These are phyloP conservation scores for Anthoceros angustus DNA, from an alignment of 225 moss, liverwort and hornwort species.

Conservation along the genomic window DNA sequence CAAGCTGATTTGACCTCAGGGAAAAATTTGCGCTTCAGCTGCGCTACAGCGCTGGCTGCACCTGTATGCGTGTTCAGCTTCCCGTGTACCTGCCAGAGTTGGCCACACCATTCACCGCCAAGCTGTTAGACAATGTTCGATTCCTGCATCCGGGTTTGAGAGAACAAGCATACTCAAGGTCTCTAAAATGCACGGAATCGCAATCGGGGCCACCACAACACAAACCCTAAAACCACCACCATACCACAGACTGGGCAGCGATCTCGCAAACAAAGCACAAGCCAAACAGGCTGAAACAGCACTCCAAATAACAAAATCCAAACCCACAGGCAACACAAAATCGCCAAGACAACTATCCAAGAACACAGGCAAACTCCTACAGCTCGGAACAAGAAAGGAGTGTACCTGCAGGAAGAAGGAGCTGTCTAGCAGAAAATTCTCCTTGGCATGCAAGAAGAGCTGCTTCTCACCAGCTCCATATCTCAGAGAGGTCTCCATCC, in stretches of 20 bases:
- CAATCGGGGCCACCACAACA: too few relatives aligned
- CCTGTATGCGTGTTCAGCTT: slow-evolving; percentile 86
- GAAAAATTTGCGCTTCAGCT: slow-evolving; percentile 72
- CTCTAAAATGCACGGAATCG: too few relatives aligned
- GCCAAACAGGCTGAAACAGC: not conserved
- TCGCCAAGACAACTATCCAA: too few relatives aligned
- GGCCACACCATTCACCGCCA: not conserved
- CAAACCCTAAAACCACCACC: not conserved
- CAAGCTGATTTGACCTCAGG: slow-evolving; percentile 24
- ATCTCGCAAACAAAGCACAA: not conserved
- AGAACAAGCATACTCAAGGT: not conserved
- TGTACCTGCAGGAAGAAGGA: slow-evolving; percentile 63
- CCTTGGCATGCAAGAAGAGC: slow-evolving; percentile 70
- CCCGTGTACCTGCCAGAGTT: slow-evolving; percentile 50
- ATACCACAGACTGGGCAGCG: not conserved
- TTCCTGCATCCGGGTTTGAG: not conserved
- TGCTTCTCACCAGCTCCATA: slow-evolving; percentile 55
- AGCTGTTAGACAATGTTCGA: not conserved
- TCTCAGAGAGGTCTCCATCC: slow-evolving; percentile 90
- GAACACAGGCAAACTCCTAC: too few relatives aligned
- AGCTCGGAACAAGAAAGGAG: not conserved
- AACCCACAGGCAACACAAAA: too few relatives aligned
- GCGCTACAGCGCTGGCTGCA: slow-evolving; percentile 43
- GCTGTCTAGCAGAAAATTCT: slow-evolving; percentile 71
- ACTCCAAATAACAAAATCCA: too few relatives aligned